These are phyloP conservation scores for Aureobasidium melanogenum DNA, from an alignment of 2,329 filamentous ascomycete genomes.

Conservation along the genomic window DNA sequence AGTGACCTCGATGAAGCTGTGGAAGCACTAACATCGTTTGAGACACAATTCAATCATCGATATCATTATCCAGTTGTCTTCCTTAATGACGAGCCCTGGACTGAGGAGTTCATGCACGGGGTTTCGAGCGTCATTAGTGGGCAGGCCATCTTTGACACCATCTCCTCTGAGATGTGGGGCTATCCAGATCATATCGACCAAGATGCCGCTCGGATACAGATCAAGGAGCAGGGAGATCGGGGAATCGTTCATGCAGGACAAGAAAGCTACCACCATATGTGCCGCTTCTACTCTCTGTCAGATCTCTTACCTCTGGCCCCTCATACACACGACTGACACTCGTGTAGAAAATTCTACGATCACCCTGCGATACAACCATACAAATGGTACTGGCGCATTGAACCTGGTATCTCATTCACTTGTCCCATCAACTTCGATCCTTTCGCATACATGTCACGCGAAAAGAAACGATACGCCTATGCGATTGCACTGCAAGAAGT, in stretches of 20 bases:
- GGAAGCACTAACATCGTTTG: slow-evolving; percentile 33
- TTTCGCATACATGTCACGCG: slow-evolving; percentile 27
- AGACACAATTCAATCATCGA: slow-evolving; percentile 39
- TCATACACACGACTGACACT: neutral
- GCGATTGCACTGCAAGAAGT: slow-evolving; percentile 43
- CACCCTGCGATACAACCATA: slow-evolving; percentile 37
- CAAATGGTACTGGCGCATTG: slow-evolving; percentile 53
- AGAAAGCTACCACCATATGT: slow-evolving; percentile 31
- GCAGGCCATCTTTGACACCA: slow-evolving; percentile 34
- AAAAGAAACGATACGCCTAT: slow-evolving; percentile 38
- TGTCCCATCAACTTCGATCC: slow-evolving; percentile 38
- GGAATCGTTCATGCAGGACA: slow-evolving; percentile 13
- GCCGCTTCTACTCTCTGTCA: slow-evolving; percentile 31
- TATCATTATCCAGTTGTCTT: slow-evolving; percentile 41
- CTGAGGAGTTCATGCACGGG: slow-evolving; percentile 26
- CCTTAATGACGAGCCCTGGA: slow-evolving; percentile 39
- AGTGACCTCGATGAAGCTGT: slow-evolving; percentile 33
- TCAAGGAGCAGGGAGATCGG: neutral
- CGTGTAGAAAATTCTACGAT: slow-evolving; percentile 25
- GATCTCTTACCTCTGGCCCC: neutral
- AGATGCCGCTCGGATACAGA: neutral
- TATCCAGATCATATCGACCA: slow-evolving; percentile 24
- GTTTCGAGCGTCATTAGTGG: slow-evolving; percentile 26
- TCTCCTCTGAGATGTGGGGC: slow-evolving; percentile 33
- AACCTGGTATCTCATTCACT: slow-evolving; percentile 49